phyloP scores from a whole-genome alignment of 257 asterid genomes.

The Rubia yunnanensis region DNA sequence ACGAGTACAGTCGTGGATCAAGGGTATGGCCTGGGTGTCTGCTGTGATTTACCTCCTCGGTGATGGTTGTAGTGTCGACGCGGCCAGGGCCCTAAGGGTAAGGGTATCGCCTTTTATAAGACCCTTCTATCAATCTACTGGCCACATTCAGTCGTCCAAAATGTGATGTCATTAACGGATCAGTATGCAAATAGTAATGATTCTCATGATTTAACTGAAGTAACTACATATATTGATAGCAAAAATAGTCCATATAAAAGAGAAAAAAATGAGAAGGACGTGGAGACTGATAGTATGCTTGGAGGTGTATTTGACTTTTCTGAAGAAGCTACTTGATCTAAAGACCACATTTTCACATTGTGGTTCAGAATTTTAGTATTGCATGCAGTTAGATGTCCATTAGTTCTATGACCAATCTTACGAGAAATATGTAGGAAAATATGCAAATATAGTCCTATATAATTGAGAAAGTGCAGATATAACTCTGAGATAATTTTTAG shows the following conservation, averaged over 20 bases:
- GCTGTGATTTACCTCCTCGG: too few relatives aligned
- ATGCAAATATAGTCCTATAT: neutral
- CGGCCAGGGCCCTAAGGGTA: too few relatives aligned
- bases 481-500: too few relatives aligned
- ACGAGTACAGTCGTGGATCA: too few relatives aligned
- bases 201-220: constrained; percentile 20
- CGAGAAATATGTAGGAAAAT: neutral
- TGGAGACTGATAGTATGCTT: constrained; percentile 36
- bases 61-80: too few relatives aligned
- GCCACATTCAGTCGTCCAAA: too few relatives aligned
- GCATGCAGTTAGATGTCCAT: neutral
- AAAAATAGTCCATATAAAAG: constrained; percentile 20
- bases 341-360: neutral
- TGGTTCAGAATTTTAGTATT: neutral
- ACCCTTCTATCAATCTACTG: too few relatives aligned
- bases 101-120: too few relatives aligned
- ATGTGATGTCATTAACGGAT: too few relatives aligned
- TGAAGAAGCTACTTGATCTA: constrained; percentile 28
- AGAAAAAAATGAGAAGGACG: constrained; percentile 30
- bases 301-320: constrained; percentile 45
- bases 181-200: too few relatives aligned
- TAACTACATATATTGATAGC: constrained; percentile 23
- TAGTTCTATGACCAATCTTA: neutral
- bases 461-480: too few relatives aligned
- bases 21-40: too few relatives aligned